Base-by-base conservation (phyloP, 345 rosid genomes). In the Mallotus nudiflorus region DNA sequence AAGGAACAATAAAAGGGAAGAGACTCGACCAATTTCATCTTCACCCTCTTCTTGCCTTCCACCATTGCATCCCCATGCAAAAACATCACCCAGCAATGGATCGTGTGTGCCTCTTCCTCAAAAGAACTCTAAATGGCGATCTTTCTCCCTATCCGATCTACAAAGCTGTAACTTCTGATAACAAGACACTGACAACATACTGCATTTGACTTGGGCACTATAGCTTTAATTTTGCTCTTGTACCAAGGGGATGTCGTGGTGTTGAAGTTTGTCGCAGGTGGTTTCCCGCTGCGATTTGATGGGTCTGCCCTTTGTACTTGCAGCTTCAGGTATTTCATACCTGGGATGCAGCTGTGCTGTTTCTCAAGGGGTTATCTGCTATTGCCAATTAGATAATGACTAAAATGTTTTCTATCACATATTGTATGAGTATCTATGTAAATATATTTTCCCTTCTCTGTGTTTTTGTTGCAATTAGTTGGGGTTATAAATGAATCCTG, bases 81-180 rank as follows among this genome's bases (percentile, higher is more conserved):
- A 75, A 65, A 68, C 62, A 61, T 37, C 70, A 49, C 51, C 70
- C 14, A 37, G 33, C 71, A 63, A 49, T 40, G 62, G 20, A 42
- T 50, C 73, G 39, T 70, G 73, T 39, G 62, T 46, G 0, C 63
- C 73, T 0, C 69, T 71, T 44, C 66, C 66, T 46, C 73, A 19
- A 31, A 27, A 37, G 48, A 79, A 24, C 50, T 52, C 75, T 39
- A 71, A 77, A 44, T 73, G 83, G 62, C 83, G 79, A 18, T 81
- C 82, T 49, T 79, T 82, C 57, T 84, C 85, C 29, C 27, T 79
- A 53, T 77, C 83, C 9, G 85, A 84, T 70, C 73, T 77, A 15
- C 85, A 77, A 24, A 42, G 82, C 39, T 51, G 58, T 55, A 28
- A 61, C 49, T 33, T 44, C 28, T 18, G 7, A 52, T 61, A 15